A percentile compares a stretch with the other conserved stretches of the same genome.
phyloP scores from a whole-genome alignment of 139 green algal species.

The Diplosphaera chodatii region DNA sequence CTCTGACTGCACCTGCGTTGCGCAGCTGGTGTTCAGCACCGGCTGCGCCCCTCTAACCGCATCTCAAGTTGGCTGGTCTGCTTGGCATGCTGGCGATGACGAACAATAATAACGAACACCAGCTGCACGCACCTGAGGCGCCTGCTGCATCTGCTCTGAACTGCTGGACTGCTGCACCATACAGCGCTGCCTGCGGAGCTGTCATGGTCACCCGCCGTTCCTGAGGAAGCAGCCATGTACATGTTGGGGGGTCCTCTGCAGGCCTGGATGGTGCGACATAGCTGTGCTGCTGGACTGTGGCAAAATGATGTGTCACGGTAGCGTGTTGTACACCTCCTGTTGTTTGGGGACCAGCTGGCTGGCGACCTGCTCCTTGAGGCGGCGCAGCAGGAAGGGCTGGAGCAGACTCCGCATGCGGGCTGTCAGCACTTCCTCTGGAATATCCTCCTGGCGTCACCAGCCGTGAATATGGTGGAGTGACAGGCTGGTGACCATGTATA shows the following conservation, averaged over 20 bases:
- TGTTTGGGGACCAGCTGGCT: constrained; percentile 73
- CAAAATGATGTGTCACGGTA: too few relatives aligned
- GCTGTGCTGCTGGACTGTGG: too few relatives aligned
- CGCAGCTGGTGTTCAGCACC: too few relatives aligned
- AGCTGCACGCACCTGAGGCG: not conserved
- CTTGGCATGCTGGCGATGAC: too few relatives aligned
- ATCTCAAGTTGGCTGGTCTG: too few relatives aligned
- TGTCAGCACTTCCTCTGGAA: constrained; percentile 39
- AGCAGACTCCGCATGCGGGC: constrained; percentile 77
- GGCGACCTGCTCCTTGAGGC: constrained; percentile 85
- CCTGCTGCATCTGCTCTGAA: constrained; percentile 25
- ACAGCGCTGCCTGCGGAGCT: constrained; percentile 46
- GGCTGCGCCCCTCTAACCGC: too few relatives aligned
- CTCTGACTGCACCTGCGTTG: not conserved
- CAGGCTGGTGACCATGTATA: too few relatives aligned
- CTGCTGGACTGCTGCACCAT: constrained; percentile 40
- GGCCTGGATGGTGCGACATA: too few relatives aligned
- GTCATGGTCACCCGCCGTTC: constrained; percentile 56
- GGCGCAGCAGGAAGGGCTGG: constrained; percentile 83
- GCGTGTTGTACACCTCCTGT: constrained; percentile 34
- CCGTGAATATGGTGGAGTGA: too few relatives aligned
- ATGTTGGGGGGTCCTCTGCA: too few relatives aligned
- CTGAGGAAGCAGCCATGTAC: too few relatives aligned
- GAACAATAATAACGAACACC: not conserved
- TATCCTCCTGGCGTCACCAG: constrained; percentile 35